Evolutionary conservation across 2,329 filamentous ascomycete species (phyloP).

Genomic region (Catunica adiposa): DNA sequence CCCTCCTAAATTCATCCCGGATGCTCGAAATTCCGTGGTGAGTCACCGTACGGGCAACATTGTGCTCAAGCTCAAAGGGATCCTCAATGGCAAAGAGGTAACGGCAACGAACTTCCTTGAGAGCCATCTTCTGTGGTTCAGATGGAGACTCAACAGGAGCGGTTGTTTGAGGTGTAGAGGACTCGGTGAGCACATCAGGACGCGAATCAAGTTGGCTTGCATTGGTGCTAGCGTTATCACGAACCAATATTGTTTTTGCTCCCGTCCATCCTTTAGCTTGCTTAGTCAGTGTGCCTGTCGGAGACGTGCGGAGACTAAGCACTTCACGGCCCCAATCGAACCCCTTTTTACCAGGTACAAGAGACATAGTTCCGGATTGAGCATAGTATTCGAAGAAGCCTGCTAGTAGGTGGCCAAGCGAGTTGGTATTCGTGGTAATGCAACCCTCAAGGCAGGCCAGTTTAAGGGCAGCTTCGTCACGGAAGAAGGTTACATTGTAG

Average conservation of each 20-base stretch:
- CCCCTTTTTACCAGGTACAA: slow-evolving; percentile 30
- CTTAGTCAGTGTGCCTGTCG: slow-evolving; percentile 55
- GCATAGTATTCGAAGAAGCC: slow-evolving; percentile 86
- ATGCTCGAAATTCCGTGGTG: slow-evolving; percentile 69
- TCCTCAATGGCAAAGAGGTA: slow-evolving; percentile 86
- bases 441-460: slow-evolving; percentile 39
- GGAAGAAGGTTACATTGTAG: slow-evolving; percentile 60
- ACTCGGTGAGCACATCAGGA: background rate
- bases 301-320: slow-evolving; percentile 52
- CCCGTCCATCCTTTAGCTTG: slow-evolving; percentile 70
- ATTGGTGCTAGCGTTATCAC: slow-evolving; percentile 7
- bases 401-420: slow-evolving; percentile 53
- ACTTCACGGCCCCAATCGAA: slow-evolving; percentile 75
- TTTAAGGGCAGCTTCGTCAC: slow-evolving; percentile 53
- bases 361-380: slow-evolving; percentile 37
- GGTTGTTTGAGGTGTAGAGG: background rate
- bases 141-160: background rate
- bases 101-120: slow-evolving; percentile 58
- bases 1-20: slow-evolving; percentile 67
- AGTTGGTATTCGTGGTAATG: slow-evolving; percentile 52
- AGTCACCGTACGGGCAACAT: slow-evolving; percentile 73
- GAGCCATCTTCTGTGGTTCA: slow-evolving; percentile 20
- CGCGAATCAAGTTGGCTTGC: no score
- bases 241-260: slow-evolving; percentile 46
- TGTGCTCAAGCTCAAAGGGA: slow-evolving; percentile 76